phyloP scores from a whole-genome alignment of 495 filamentous ascomycete species.

The Penicillium longicatenatum region DNA sequence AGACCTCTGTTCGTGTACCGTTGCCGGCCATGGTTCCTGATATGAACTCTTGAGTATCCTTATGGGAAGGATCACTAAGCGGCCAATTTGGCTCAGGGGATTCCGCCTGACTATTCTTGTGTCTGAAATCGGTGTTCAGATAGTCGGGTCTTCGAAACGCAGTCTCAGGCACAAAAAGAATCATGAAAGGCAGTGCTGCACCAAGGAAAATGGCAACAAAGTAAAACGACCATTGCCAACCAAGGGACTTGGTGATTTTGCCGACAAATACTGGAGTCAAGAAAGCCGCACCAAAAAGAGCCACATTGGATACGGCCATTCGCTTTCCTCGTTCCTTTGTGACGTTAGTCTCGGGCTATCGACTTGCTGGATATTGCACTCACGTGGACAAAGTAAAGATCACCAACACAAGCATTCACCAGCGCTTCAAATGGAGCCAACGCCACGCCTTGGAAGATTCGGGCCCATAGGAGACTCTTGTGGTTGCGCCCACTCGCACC shows the following conservation, averaged over 20 bases:
- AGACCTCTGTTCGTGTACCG: conserved; percentile 16
- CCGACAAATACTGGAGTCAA: conserved; percentile 88
- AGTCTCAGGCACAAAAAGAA: conserved; percentile 86
- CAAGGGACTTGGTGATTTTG: conserved; percentile 73
- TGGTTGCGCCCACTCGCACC: conserved; percentile 69
- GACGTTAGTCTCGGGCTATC: conserved; percentile 7
- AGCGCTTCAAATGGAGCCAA: conserved; percentile 76
- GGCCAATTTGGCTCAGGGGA: conserved; percentile 21
- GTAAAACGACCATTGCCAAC: conserved; percentile 80
- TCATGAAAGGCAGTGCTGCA: conserved; percentile 62
- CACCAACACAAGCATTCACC: conserved; percentile 76
- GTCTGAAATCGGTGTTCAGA: conserved; percentile 63
- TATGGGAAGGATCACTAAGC: conserved; percentile 6
- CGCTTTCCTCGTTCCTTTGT: conserved; percentile 74
- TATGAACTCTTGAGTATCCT: conserved; percentile 21
- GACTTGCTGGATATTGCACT: conserved; percentile 23
- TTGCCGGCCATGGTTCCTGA: not conserved
- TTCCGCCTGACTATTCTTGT: conserved; percentile 15
- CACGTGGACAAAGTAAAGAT: conserved; percentile 78
- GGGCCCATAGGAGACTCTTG: conserved; percentile 70
- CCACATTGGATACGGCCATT: conserved; percentile 88
- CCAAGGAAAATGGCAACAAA: conserved; percentile 68
- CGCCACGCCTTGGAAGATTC: conserved; percentile 74
- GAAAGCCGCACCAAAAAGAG: conserved; percentile 89
- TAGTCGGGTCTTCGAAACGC: conserved; percentile 66